A percentile compares a stretch with the other conserved stretches of the same genome.
These are phyloP conservation scores for Salvia sclarea DNA, from an alignment of 305 asterid species.

Conservation along the genomic window DNA sequence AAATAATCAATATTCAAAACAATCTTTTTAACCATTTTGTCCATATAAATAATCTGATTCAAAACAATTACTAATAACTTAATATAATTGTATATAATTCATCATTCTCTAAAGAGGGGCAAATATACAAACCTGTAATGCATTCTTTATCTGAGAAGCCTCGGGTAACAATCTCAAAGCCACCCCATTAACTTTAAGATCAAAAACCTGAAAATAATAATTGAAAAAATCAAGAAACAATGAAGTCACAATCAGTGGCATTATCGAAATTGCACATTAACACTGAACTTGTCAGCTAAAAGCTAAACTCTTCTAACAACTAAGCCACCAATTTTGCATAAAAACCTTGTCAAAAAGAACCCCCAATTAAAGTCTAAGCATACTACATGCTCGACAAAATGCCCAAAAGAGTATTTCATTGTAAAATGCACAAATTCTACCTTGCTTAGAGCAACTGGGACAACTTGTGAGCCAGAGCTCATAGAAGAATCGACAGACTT, in stretches of 20 bases:
- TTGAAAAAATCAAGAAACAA: no score
- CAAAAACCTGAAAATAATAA: constrained; percentile 77
- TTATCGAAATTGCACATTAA: background rate
- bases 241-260: no score
- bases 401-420: constrained; percentile 3
- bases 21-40: constrained; percentile 4
- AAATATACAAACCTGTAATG: constrained; percentile 55
- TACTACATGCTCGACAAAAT: constrained; percentile 38
- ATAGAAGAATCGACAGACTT: constrained; percentile 60
- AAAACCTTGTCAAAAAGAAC: background rate
- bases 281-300: background rate
- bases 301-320: background rate
- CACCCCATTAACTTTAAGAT: constrained; percentile 85
- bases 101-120: background rate
- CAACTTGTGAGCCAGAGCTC: constrained; percentile 68
- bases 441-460: constrained; percentile 80
- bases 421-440: constrained; percentile 41
- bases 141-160: constrained; percentile 80
- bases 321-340: constrained; percentile 6
- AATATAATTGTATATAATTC: background rate
- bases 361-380: constrained; percentile 2
- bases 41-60: background rate
- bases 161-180: constrained; percentile 90
- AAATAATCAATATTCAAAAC: background rate
- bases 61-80: background rate